Conservation (phyloP, 768 basidiomycete genomes). For the Fistulinella prunicolor region DNA sequence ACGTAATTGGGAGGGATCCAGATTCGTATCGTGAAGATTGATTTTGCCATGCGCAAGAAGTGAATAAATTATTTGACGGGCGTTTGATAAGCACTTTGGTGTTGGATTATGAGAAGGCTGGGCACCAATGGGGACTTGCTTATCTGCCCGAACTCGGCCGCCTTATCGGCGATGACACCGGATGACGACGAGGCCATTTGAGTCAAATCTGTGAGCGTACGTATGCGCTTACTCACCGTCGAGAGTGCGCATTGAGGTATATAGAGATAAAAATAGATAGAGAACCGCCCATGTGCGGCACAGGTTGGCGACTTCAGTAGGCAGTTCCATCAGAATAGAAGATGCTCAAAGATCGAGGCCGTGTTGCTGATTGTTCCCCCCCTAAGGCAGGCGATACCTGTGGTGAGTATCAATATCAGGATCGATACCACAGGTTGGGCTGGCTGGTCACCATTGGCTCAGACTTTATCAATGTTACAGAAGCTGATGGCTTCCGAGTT, state of each 20-base stretch:
- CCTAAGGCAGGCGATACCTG: too few species aligned
- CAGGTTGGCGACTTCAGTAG: not conserved
- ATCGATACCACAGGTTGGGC: too few species aligned
- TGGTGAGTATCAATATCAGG: too few species aligned
- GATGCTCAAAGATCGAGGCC: too few species aligned
- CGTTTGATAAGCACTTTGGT: slow-evolving; percentile 16
- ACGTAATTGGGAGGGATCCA: not conserved
- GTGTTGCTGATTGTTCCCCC: too few species aligned
- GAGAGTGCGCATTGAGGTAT: not conserved
- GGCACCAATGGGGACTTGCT: slow-evolving; percentile 3
- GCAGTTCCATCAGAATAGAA: too few species aligned
- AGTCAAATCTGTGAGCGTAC: not conserved
- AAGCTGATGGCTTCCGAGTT: not conserved
- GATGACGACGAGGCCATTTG: not conserved
- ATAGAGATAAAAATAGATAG: not conserved
- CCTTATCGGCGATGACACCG: slow-evolving; percentile 1
- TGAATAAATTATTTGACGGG: not conserved
- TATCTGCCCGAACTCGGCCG: slow-evolving; percentile 13
- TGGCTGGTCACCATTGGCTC: too few species aligned
- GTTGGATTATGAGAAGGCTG: slow-evolving; percentile 2
- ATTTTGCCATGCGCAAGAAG: not conserved
- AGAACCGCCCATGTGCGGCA: not conserved
- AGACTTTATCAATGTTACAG: too few species aligned
- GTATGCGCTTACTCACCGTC: not conserved
- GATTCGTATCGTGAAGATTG: slow-evolving; percentile 2